Evolutionary conservation across 2,329 filamentous ascomycete species (phyloP).

Genomic region (Karstenula rhodostoma): DNA sequence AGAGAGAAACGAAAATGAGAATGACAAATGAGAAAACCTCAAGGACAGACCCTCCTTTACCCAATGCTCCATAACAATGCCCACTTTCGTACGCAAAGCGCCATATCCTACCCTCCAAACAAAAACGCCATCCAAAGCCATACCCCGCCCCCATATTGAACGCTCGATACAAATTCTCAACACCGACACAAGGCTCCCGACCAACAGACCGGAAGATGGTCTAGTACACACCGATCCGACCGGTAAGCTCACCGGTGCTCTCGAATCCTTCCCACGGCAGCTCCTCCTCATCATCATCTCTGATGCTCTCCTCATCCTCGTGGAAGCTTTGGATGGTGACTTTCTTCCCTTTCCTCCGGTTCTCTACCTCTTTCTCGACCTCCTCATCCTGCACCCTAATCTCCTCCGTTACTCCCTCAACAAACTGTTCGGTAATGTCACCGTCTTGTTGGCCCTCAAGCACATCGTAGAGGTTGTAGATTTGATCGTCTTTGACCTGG

Average conservation of each 20-base stretch:
- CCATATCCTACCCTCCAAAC: neutral
- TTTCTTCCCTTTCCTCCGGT: slow-evolving; percentile 42
- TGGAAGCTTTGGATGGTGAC: slow-evolving; percentile 49
- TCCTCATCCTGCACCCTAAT: slow-evolving; percentile 51
- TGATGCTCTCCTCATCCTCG: slow-evolving; percentile 36
- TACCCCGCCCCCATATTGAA: neutral
- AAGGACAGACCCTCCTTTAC: neutral
- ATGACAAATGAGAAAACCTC: neutral
- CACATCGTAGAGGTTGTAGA: slow-evolving; percentile 85
- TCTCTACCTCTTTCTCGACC: slow-evolving; percentile 31
- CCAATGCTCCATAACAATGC: slow-evolving; percentile 11
- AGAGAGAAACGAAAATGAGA: neutral
- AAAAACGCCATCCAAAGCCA: neutral
- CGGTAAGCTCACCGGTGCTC: slow-evolving; percentile 30
- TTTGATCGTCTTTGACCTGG: slow-evolving; percentile 78
- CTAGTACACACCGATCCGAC: slow-evolving; percentile 24
- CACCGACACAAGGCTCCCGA: neutral
- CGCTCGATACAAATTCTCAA: neutral
- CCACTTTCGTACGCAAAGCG: neutral
- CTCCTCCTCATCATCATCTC: slow-evolving; percentile 41
- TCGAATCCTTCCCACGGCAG: slow-evolving; percentile 52
- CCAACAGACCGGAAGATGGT: neutral
- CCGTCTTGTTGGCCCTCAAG: slow-evolving; percentile 78
- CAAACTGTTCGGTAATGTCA: slow-evolving; percentile 54
- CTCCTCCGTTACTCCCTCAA: slow-evolving; percentile 54